Percentiles rank a stretch among this genome's conserved stretches.
Evolutionary conservation across 129 eudicot species (phyloP).

Genomic region (Centaurea solstitialis): DNA sequence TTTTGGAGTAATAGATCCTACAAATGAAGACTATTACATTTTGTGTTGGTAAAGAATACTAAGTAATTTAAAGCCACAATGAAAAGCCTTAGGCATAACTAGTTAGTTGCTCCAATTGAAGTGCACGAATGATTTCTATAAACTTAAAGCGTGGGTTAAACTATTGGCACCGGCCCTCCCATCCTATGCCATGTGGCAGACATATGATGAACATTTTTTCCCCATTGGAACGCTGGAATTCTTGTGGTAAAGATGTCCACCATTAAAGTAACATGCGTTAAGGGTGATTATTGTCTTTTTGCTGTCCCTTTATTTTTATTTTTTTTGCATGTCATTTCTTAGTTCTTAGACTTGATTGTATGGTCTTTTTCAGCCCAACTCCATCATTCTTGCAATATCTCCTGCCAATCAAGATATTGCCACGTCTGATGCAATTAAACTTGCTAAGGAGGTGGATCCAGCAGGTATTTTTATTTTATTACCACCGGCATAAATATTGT

Average conservation of each 20-base stretch:
- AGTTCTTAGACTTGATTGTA: background rate
- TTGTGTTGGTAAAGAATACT: no score
- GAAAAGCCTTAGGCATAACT: no score
- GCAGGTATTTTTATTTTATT: slow-evolving; percentile 37
- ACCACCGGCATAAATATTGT: background rate
- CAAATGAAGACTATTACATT: background rate
- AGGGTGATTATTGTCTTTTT: background rate
- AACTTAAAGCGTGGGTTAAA: no score
- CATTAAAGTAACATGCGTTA: background rate
- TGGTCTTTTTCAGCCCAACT: slow-evolving; percentile 57
- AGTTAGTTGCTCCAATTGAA: no score
- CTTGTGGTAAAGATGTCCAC: background rate
- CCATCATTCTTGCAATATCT: slow-evolving; percentile 66
- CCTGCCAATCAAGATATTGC: slow-evolving; percentile 83
- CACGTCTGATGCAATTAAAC: slow-evolving; percentile 71
- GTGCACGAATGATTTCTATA: no score
- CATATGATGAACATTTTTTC: no score
- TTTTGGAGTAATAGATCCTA: background rate
- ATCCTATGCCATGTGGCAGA: no score
- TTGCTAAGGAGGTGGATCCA: slow-evolving; percentile 72
- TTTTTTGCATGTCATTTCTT: background rate
- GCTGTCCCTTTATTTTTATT: background rate
- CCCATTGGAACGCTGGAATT: no score
- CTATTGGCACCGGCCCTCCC: no score
- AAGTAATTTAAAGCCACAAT: no score